Base-by-base conservation (phyloP, 2,329 filamentous ascomycete genomes). In the Stagonosporopsis tanaceti region DNA sequence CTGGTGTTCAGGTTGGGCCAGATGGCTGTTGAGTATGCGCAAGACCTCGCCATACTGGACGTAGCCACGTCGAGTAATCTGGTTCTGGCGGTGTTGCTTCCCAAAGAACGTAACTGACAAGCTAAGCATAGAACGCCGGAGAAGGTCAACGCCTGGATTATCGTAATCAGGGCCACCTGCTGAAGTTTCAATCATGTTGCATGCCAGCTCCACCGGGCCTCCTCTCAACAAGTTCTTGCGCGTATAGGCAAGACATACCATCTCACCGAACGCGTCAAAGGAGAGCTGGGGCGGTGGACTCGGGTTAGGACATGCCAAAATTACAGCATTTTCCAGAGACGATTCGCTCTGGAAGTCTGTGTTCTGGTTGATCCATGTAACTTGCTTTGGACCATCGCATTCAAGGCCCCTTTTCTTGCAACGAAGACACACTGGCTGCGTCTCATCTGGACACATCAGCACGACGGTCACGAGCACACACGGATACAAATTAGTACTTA, bases 81-180 rank as follows among this genome's bases (percentile, higher is more conserved):
- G 46, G 2, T 39, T 47, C 32, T 68, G 62, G 6, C 59, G 59
- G 48, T 73, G 63, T 32, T 70, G 68, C 39, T 53, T 67, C 3
- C 70, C 70, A 46, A 67, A 73, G 45, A 70, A 71, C 0, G 67
- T 63, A 5, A 65, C 54, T 1, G 69, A 58, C 4, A 73, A 63
- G 47, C 67, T 68, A 14, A 70, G 42, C 15, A 72, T 59, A 0
- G 68, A 60, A 17, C 64, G 63, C 6, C 64, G 64, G 14, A 73
- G 62, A 2, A 73, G 47, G 27, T 47, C 48, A 15, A 68, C 51
- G 8, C 62, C 64, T 15, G 65, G 65, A 12, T 35, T 35, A 7
- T 14, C 20, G n/a, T 30, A 48, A 2, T 8, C 27, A 39, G n/a
- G 35, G 8, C 56, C 38, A 12, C 46, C 53, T 4, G 37, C 34